Percentiles rank a stretch among this genome's conserved stretches.
These are phyloP conservation scores for Pleomassaria siparia DNA, from an alignment of 2,329 filamentous ascomycete genomes.

Conservation along the genomic window DNA sequence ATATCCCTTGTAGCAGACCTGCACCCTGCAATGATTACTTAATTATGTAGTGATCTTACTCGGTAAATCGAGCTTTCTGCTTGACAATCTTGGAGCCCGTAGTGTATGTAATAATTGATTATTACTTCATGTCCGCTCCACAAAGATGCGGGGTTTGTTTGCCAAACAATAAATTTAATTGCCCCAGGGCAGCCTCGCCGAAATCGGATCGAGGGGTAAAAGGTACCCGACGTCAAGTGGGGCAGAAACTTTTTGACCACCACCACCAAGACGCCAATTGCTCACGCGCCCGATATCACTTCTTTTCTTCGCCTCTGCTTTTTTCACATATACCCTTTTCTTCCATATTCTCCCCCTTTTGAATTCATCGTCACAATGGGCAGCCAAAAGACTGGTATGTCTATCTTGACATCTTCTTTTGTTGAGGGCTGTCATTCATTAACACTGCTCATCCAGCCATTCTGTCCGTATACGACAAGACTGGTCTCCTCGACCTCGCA, in stretches of 20 bases:
- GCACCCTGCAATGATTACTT: background rate
- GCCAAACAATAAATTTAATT: background rate
- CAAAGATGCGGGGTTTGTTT: background rate
- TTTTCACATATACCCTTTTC: constrained; percentile 7
- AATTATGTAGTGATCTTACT: too few relatives aligned
- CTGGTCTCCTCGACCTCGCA: constrained; percentile 54
- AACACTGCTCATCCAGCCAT: constrained; percentile 65
- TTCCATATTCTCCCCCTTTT: background rate
- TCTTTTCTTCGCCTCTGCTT: constrained; percentile 11
- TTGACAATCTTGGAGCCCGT: too few relatives aligned
- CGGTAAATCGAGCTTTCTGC: too few relatives aligned
- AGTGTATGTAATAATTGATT: too few relatives aligned
- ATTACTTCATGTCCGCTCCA: background rate
- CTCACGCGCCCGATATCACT: background rate
- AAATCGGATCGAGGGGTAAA: constrained; percentile 16
- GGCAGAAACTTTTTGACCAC: constrained; percentile 21
- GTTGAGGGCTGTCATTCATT: too few relatives aligned
- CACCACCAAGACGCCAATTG: background rate
- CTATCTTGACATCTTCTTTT: background rate
- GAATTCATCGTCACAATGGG: constrained; percentile 27
- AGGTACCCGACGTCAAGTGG: constrained; percentile 21
- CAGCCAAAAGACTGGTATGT: constrained; percentile 41
- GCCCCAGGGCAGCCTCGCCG: constrained; percentile 7
- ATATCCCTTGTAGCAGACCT: too few relatives aligned
- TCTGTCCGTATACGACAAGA: constrained; percentile 98